Evolutionary conservation across 2,329 filamentous ascomycete genomes (phyloP), one percentile per base, ranked within the genome.

Genomic region (Cercospora brassicicola): DNA sequence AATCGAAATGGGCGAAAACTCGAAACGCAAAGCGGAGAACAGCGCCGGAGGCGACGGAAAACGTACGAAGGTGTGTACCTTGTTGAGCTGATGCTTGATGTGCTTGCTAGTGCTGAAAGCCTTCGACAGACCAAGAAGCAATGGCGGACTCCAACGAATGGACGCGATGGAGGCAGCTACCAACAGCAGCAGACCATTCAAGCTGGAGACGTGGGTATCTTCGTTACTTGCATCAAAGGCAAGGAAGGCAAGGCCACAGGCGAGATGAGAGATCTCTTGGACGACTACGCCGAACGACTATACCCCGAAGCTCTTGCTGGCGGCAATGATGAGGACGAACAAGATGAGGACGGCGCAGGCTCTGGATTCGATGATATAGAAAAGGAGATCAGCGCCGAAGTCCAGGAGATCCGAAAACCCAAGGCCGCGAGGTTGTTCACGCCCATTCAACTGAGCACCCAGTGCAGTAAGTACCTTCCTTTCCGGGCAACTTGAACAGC

Each of bases 211-310:
- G 82, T 85, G 62, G 91, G 91, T 4, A 88, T 94, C 67, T 94
- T 91, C 90, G 89, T 90, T 30, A 93, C 91, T 0, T 94, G 90
- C 77, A 88, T 90, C 62, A 86, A 90, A 76, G 87, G 87, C 71
- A 90, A 91, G 81, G 90, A 92, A 79, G 84, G 83, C 51, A 90
- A 89, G 78, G 90, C 91, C 13, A 85, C 90, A 2, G 82, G 84
- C 60, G 91, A 94, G 77, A 84, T 93, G 70, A 84, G 83, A 66
- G 80, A 85, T 67, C 80, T 93, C 23, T 90, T 92, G 74, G 73
- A 71, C 6, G 75, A 93, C 88, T 92, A 91, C 74, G 89, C 87
- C 23, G 85, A 90, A 72, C 85, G 84, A 69, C 69, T 84, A n/a
- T 84, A 84, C 69, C 78, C 76, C 23, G 62, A 71, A 28, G 66